Base-by-base conservation (phyloP, 1,284 basidiomycete genomes). In the Ganoderma meredithae region DNA sequence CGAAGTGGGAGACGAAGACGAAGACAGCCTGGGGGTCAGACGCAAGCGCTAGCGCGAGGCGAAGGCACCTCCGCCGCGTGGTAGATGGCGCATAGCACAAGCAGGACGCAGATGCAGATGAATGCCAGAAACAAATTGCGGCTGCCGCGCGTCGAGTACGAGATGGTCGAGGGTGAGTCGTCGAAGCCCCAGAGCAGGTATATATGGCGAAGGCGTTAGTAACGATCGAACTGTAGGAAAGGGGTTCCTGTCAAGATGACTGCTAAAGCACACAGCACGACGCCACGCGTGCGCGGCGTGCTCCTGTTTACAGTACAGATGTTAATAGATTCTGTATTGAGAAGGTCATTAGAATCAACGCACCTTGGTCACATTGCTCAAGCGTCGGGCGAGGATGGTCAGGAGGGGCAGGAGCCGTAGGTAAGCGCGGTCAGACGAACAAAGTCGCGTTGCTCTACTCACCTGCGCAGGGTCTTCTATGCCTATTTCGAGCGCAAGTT, bases 391-490 rank as follows among this genome's bases (percentile, higher is more conserved):
- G 17, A 31, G 17, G 25, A 55, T 15, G 53, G 53, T 19, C 53
- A 55, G 53, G 33, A 55, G 53, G 53, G 53, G 53, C 33, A 27
- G 53, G 9, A 8, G 47, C 47, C 25, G 47, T 49, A 25, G 22
- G 47, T 25, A 49, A 49, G 47, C 47, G 9, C 22, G 47, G 47
- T 49, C 47, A 49, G 22, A 49, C 47, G 47, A 49, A 49, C 47
- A 25, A 2, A 22, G 22, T 49, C 47, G 47, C 47, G 47, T 22
- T 25, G 13, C 41, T 19, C 47, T 25, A 9, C 15, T 47, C n/a
- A 22, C n/a, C n/a, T 22, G 47, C 12, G 47, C 22, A 22, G 47
- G 47, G 22, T 49, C 47, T 3, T 13, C 8, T 13, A 25, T 49
- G 47, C 47, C 47, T 49, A 25, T 49, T 49, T 49, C 47, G 47